Percentiles rank a stretch among this genome's conserved stretches.
Conservation (phyloP, 352 stramenopile species). For the Aphanomyces astaci region DNA sequence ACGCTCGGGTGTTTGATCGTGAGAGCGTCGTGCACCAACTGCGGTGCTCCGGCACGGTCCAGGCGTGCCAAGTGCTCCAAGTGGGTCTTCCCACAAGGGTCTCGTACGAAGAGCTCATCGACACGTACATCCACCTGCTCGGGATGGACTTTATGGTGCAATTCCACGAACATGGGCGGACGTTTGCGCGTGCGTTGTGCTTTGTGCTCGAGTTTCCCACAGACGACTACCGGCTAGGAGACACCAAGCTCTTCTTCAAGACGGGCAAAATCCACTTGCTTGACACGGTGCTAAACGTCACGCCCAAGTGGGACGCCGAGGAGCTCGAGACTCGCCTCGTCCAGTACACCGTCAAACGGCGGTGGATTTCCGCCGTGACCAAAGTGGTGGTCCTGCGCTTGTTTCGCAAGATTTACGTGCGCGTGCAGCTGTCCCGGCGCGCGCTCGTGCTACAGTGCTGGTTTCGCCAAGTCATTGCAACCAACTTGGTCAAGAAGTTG, state of each 20-base stretch:
- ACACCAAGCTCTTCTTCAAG: conserved; percentile 75
- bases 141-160: conserved; percentile 39
- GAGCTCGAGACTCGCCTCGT: conserved; percentile 38
- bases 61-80: conserved; percentile 69
- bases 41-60: conserved; percentile 25
- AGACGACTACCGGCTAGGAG: conserved; percentile 61
- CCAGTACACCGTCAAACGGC: conserved; percentile 62
- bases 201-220: conserved; percentile 69
- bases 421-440: conserved; percentile 54
- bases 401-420: conserved; percentile 58
- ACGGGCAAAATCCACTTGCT: conserved; percentile 78
- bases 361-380: conserved; percentile 59
- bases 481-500: conserved; percentile 40
- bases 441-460: conserved; percentile 73
- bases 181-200: conserved; percentile 76
- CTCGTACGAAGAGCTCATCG: conserved; percentile 72
- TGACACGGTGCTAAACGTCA: conserved; percentile 62
- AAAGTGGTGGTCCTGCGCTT: conserved; percentile 57
- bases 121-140: conserved; percentile 66
- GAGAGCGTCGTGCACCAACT: conserved; percentile 26
- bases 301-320: background rate
- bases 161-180: conserved; percentile 73
- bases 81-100: conserved; percentile 76
- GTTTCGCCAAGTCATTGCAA: conserved; percentile 59
- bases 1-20: conserved; percentile 17